Base-by-base conservation (phyloP, 1,139 yeast genomes). In the Nakaseomyces delphensis region DNA sequence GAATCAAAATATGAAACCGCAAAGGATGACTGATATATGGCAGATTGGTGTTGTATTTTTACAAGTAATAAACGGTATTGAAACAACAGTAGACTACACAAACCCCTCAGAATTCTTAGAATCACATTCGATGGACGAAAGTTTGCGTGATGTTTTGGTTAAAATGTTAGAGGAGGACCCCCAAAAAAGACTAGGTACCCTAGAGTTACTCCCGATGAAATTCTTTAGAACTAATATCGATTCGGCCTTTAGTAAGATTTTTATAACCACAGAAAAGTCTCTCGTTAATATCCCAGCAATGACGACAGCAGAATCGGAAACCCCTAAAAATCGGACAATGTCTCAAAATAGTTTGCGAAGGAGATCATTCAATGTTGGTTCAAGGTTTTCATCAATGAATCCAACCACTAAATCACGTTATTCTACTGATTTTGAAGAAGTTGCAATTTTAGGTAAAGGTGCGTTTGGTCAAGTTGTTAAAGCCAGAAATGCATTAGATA, bases 401-500 rank as follows among this genome's bases (percentile, higher is more conserved):
- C 51, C 59, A 2, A 48, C 52, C 8, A 45, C 57, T 37, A 33
- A 65, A 41, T 81, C 89, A 0, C 68, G 91, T 45, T 82, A 82
- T 58, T 76, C 75, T 1, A 76, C 77, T 45, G 98, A 93, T 59
- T 93, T 93, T 62, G 98, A 91, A 62, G 98, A 91, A 59, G 83
- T 87, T 37, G 93, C 93, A 0, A 75, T 79, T 19, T 65, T 93
- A n/a, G 98, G 99, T 2, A 78, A 81, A 54, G 99, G 99, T 27
- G 98, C 95, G 0, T 93, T 83, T 66, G 99, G 98, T 7, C 96
- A 89, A 59, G 99, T 93, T 10, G 96, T 91, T 14, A 89, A 89
- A 56, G 98, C 93, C 0, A 71, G 98, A 48, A 89, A 87, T 60
- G 75, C 89, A 48, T 74, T 91, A 50, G 99, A 93, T 58, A 97